These are phyloP conservation scores for Panellus pusillus DNA, from an alignment of 768 basidiomycete species.

Conservation along the genomic window DNA sequence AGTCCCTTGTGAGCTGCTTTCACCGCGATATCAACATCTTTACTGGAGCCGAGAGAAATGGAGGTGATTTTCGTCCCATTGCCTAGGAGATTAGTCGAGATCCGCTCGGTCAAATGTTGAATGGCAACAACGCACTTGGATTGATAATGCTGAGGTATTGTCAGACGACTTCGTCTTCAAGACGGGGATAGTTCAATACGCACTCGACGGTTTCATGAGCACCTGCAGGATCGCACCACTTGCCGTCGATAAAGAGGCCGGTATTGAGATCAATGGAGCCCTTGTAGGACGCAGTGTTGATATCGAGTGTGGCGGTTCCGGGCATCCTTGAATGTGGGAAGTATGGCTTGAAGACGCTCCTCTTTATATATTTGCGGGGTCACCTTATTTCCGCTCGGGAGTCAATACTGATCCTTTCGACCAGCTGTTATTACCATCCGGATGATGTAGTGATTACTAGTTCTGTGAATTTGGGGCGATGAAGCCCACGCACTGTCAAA, in stretches of 20 bases:
- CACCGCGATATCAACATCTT: slow-evolving; percentile 70
- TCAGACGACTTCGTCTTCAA: too few species aligned
- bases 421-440: too few species aligned
- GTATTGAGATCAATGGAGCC: slow-evolving; percentile 58
- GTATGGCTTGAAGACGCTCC: too few species aligned
- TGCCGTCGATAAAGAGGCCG: slow-evolving; percentile 66
- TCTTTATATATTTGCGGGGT: too few species aligned
- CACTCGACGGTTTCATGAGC: slow-evolving; percentile 57
- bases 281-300: slow-evolving; percentile 56
- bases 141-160: slow-evolving; percentile 40
- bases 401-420: too few species aligned
- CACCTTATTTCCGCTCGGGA: too few species aligned
- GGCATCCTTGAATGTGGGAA: slow-evolving; percentile 30
- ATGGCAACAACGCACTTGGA: slow-evolving; percentile 29
- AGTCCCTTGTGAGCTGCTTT: slow-evolving; percentile 50
- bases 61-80: slow-evolving; percentile 58
- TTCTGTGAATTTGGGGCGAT: too few species aligned
- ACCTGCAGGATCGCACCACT: slow-evolving; percentile 50
- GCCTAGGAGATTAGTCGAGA: slow-evolving; percentile 34
- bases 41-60: slow-evolving; percentile 52
- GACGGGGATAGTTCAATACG: slow-evolving; percentile 20
- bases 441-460: too few species aligned
- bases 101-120: neutral
- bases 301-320: slow-evolving; percentile 43
- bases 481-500: too few species aligned